Percentiles rank a stretch among this genome's conserved stretches.
Evolutionary conservation across 1,139 yeast genomes (phyloP).

Genomic region (Saccharomyces uvarum): DNA sequence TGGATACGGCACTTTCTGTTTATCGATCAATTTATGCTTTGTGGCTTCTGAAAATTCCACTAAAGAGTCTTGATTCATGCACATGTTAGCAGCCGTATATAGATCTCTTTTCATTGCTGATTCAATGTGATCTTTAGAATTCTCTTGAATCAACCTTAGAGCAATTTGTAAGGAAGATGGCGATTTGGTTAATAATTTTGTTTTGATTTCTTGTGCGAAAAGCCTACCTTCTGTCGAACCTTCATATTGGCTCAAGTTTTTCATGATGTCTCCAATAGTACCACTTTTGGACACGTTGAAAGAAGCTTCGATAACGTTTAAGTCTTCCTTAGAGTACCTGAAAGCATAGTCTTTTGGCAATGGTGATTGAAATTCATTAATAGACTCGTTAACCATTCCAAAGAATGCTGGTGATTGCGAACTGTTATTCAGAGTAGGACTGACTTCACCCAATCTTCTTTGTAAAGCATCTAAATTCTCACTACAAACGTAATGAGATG

Average conservation of each 20-base stretch:
- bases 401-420: constrained; percentile 16
- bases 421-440: constrained; percentile 16
- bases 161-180: constrained; percentile 75
- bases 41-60: constrained; percentile 60
- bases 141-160: constrained; percentile 59
- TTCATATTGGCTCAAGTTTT: constrained; percentile 41
- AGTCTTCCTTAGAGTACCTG: constrained; percentile 49
- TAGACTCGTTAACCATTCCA: constrained; percentile 54
- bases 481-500: constrained; percentile 80
- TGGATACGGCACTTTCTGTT: constrained; percentile 44
- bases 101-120: constrained; percentile 69
- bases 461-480: constrained; percentile 55
- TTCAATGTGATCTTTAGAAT: constrained; percentile 51
- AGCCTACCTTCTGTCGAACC: constrained; percentile 41
- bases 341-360: constrained; percentile 60
- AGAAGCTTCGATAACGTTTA: constrained; percentile 58
- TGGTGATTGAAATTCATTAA: constrained; percentile 70
- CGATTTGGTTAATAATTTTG: constrained; percentile 50
- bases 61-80: constrained; percentile 47
- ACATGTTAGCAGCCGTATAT: constrained; percentile 68
- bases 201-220: constrained; percentile 58
- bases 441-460: constrained; percentile 51
- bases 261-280: constrained; percentile 55
- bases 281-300: constrained; percentile 44
- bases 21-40: constrained; percentile 49